These are phyloP conservation scores for Millerozyma miso DNA, from an alignment of 805 yeast genomes.

Conservation along the genomic window DNA sequence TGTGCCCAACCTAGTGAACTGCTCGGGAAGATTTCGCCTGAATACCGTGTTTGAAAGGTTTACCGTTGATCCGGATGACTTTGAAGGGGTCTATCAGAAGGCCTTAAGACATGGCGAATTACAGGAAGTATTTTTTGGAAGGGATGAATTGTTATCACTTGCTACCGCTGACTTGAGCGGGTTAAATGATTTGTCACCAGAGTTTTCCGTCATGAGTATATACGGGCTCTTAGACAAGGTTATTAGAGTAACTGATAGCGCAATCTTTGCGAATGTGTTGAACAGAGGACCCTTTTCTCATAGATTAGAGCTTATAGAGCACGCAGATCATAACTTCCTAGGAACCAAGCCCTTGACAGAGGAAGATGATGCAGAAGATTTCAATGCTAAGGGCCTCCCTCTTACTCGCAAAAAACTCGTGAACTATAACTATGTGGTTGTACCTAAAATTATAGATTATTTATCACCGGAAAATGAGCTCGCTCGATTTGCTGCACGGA, in stretches of 20 bases:
- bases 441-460: constrained; percentile 46
- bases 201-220: constrained; percentile 56
- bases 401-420: constrained; percentile 39
- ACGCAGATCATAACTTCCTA: constrained; percentile 80
- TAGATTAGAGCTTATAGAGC: constrained; percentile 50
- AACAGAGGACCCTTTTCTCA: constrained; percentile 47
- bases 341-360: constrained; percentile 42
- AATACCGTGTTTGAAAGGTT: constrained; percentile 42
- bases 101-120: constrained; percentile 49
- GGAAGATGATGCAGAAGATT: constrained; percentile 26
- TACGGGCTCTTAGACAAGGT: constrained; percentile 68
- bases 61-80: constrained; percentile 15
- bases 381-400: constrained; percentile 41
- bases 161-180: constrained; percentile 43
- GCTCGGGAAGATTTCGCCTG: constrained; percentile 67
- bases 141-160: constrained; percentile 48
- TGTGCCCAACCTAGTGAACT: constrained; percentile 68
- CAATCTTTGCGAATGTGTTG: constrained; percentile 54
- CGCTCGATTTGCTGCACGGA: constrained; percentile 44
- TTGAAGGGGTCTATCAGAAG: constrained; percentile 13
- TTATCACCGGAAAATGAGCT: constrained; percentile 46
- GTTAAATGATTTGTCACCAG: constrained; percentile 38
- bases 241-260: constrained; percentile 62
- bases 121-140: constrained; percentile 38
- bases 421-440: constrained; percentile 57